Evolutionary conservation across 768 basidiomycete genomes (phyloP), one percentile per base, ranked within the genome.

Genomic region (Russula sp.): DNA sequence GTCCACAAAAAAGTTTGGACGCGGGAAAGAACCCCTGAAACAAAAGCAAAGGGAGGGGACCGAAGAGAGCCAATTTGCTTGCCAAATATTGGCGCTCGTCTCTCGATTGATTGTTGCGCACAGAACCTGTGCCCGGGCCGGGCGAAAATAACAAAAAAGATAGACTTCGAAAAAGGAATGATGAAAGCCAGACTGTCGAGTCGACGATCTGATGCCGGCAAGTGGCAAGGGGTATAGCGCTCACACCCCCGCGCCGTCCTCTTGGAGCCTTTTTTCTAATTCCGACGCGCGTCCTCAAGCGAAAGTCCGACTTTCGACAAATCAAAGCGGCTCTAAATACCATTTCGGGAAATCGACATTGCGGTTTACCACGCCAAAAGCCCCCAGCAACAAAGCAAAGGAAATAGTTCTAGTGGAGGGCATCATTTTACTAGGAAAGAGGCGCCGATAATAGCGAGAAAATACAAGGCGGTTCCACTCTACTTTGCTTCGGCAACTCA

Each of bases 181-280:
- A 63, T 63, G 62, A 59, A 63, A 59, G 61, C 56, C 56, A 63
- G 47, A 34, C 45, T 51, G 43, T 51, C 46, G 60, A 54, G 32
- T 50, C n/a, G 54, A 45, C 34, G 62, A 63, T 63, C 62, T 39
- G 51, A 63, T 63, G 61, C 52, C 62, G 57, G 62, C 57, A 63
- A 29, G 25, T 29, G 25, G 25, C 25, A 34, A 16, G 16, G 11
- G 16, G n/a, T n/a, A n/a, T n/a, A n/a, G n/a, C n/a, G n/a, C n/a
- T n/a, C n/a, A n/a, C n/a, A n/a, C n/a, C n/a, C n/a, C n/a, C 2
- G 3, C 25, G 43, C 62, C 62, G 29, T 48, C 39, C 34, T 49
- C 46, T 8, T 43, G 62, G 62, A 63, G 62, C 22, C 62, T 63
- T 59, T 58, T 43, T 63, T 5, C 62, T 20, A 47, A 42, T 54